These are phyloP conservation scores for Lagenidium giganteum DNA, from an alignment of 352 stramenopile genomes.

Conservation along the genomic window DNA sequence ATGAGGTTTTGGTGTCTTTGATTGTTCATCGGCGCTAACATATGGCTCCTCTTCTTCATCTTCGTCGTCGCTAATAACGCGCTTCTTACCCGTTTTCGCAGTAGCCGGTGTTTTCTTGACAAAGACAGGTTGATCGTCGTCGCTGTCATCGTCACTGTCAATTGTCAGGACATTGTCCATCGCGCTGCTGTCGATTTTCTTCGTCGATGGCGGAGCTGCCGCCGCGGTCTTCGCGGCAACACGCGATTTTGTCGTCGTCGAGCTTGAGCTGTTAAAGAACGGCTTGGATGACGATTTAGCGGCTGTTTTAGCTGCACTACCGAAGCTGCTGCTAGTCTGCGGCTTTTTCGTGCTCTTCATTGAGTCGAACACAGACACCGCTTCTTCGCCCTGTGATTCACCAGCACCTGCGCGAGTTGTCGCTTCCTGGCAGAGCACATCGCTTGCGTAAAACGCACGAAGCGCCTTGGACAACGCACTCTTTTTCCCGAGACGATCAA, in stretches of 20 bases:
- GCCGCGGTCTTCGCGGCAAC: background rate
- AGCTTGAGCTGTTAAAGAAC: conserved; percentile 22
- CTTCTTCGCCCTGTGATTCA: conserved; percentile 51
- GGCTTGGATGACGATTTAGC: conserved; percentile 5
- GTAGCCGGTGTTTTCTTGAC: conserved; percentile 39
- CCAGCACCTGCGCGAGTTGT: conserved; percentile 50
- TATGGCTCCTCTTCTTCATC: conserved; percentile 51
- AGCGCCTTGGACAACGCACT: conserved; percentile 32
- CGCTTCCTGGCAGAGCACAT: conserved; percentile 40
- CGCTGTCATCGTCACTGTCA: conserved; percentile 56
- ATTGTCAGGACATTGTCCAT: conserved; percentile 74
- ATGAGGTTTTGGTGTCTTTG: no score
- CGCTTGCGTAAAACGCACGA: conserved; percentile 45
- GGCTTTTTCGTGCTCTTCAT: conserved; percentile 32
- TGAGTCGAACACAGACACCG: conserved; percentile 56
- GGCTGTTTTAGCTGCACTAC: conserved; percentile 1
- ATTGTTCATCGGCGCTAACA: conserved; percentile 14
- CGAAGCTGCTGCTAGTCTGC: background rate
- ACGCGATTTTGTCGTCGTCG: background rate
- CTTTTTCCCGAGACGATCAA: conserved; percentile 32
- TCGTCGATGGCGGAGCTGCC: conserved; percentile 13
- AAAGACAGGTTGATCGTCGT: conserved; percentile 57
- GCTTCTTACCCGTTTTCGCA: conserved; percentile 31
- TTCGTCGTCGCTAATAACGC: conserved; percentile 67
- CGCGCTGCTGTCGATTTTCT: conserved; percentile 26